These are phyloP conservation scores for Volvox reticuliferus DNA, from an alignment of 139 green algal genomes.

Conservation along the genomic window DNA sequence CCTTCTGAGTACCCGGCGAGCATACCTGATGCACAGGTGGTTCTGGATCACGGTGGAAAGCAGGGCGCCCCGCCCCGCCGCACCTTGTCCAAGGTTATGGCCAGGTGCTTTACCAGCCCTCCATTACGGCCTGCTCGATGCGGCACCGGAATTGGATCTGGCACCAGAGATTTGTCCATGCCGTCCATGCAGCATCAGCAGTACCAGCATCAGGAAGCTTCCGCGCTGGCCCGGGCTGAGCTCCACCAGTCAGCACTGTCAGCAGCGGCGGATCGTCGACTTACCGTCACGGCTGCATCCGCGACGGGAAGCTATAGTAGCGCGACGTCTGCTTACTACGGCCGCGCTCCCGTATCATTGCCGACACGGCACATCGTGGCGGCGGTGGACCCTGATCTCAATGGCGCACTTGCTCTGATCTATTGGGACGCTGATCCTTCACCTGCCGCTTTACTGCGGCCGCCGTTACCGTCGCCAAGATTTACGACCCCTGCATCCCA, in stretches of 20 bases:
- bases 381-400: slow-evolving; percentile 18
- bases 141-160: too few species aligned
- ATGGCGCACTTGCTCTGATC: slow-evolving; percentile 5
- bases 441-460: neutral
- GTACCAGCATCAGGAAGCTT: neutral
- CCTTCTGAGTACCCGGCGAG: too few species aligned
- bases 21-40: too few species aligned
- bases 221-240: neutral
- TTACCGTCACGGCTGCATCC: neutral
- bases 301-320: neutral
- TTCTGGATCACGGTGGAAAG: too few species aligned
- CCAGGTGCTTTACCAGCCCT: too few species aligned
- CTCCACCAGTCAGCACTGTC: neutral
- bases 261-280: neutral
- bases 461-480: neutral
- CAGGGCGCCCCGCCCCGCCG: too few species aligned
- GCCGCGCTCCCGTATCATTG: neutral
- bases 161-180: neutral
- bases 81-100: too few species aligned
- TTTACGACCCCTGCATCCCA: too few species aligned
- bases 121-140: too few species aligned
- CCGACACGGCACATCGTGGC: slow-evolving; percentile 27
- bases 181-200: neutral
- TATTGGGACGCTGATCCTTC: slow-evolving; percentile 8
- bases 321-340: too few species aligned